Conservation (phyloP, 257 asterid genomes). For the Solanum microdontum region DNA sequence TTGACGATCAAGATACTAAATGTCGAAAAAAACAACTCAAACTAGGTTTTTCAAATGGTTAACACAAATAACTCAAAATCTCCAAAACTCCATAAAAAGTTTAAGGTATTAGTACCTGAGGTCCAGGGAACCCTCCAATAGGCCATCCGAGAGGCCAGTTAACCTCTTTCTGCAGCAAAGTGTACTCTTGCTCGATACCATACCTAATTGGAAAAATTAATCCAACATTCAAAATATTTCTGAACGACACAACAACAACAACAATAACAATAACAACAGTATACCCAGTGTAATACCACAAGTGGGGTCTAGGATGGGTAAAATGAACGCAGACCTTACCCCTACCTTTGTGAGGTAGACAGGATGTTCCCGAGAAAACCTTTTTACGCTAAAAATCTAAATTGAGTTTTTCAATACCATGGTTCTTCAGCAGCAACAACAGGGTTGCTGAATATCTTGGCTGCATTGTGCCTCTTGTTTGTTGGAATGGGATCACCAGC, state of each 20-base stretch:
- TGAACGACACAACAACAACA: not conserved
- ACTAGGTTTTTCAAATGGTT: not conserved
- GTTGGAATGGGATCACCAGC: constrained; percentile 95
- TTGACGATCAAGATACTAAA: not conserved
- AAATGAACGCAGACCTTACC: not conserved
- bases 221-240: not conserved
- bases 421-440: constrained; percentile 54
- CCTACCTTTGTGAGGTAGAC: not conserved
- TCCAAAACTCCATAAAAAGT: not conserved
- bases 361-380: not conserved
- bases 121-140: constrained; percentile 91
- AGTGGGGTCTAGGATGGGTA: not conserved
- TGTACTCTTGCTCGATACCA: constrained; percentile 91
- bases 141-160: constrained; percentile 99
- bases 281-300: not conserved
- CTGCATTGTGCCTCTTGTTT: constrained; percentile 79
- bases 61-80: not conserved
- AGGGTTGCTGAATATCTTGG: constrained; percentile 69
- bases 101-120: constrained; percentile 47
- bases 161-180: constrained; percentile 65
- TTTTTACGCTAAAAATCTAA: not conserved
- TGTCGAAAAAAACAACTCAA: not conserved
- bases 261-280: not conserved
- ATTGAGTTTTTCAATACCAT: not conserved
- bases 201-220: constrained; percentile 29